Percentiles rank a stretch among this genome's conserved stretches.
Evolutionary conservation across 2,329 filamentous ascomycete species (phyloP).

Genomic region (Aureobasidium zeae): DNA sequence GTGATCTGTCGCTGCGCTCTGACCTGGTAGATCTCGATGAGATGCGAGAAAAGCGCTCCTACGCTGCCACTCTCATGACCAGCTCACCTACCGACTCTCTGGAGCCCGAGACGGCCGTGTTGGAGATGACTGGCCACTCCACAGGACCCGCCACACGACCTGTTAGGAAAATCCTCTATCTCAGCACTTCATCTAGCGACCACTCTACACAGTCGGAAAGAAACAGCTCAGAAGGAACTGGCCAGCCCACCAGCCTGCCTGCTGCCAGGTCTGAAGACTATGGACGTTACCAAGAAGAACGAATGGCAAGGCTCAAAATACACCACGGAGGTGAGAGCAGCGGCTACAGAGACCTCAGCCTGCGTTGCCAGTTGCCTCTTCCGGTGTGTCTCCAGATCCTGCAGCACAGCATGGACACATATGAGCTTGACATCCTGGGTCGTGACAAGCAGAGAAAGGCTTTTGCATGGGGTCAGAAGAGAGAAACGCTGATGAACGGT

Average conservation of each 20-base stretch:
- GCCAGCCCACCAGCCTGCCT: constrained; percentile 19
- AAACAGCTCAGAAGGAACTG: not conserved
- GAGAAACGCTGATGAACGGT: constrained; percentile 26
- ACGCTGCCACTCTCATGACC: constrained; percentile 24
- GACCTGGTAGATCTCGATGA: constrained; percentile 2
- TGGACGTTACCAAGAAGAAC: constrained; percentile 23
- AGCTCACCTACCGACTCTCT: constrained; percentile 13
- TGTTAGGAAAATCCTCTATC: constrained; percentile 18
- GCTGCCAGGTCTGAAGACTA: constrained; percentile 20
- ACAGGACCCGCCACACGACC: constrained; percentile 18
- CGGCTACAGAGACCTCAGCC: constrained; percentile 22
- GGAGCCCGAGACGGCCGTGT: constrained; percentile 23
- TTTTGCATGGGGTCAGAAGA: constrained; percentile 28
- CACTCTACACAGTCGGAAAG: not conserved
- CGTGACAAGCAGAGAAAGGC: constrained; percentile 26
- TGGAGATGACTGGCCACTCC: constrained; percentile 24
- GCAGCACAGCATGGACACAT: constrained; percentile 19
- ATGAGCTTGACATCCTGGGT: constrained; percentile 25
- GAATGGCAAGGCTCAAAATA: constrained; percentile 17
- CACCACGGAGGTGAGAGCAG: constrained; percentile 13
- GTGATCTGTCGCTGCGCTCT: not conserved
- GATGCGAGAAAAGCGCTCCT: constrained; percentile 17
- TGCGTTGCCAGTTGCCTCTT: constrained; percentile 25
- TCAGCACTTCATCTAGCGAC: not conserved
- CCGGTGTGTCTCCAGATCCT: constrained; percentile 28